Base-by-base conservation (phyloP, 495 filamentous ascomycete species). In the Pseudotulostoma volvatum region DNA sequence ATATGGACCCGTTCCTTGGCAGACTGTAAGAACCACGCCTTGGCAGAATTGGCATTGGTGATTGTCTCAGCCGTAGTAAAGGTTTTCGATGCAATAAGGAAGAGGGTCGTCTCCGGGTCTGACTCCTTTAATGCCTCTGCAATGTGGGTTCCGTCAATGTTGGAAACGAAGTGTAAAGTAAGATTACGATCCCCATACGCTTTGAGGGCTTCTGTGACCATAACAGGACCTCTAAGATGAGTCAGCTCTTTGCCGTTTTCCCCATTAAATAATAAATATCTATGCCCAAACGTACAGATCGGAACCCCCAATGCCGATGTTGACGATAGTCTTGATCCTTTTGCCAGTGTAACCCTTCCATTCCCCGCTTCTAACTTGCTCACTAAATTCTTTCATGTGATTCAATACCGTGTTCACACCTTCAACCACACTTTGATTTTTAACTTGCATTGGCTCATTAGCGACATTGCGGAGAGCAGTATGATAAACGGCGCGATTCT, bases 341-440 rank as follows among this genome's bases (percentile, higher is more conserved):
- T 96, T 95, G 53, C 92, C 90, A n/a, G 82, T 86, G 64, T 79
- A 95, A 35, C 90, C 90, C 72, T 92, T 96, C 92, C 90, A 97
- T 59, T 84, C 79, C 39, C 92, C 90, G 59, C 81, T 88, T 44
- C 90, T 68, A 20, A 97, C 81, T 64, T 92, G 80, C 59, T 94
- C 81, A 16, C 83, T 84, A 66, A 97, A 97, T 52, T 82, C 83
- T 65, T 92, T 90, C 76, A 97, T 95, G 62, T 97, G 90, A 45
- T 88, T 76, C 16, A 97, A 70, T 19, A 95, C 92, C 13, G 71
- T 67, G 56, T 94, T 85, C 53, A 94, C 86, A 31, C 75, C 88
- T 65, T 90, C 86, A 51, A 95, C 88, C 52, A 97, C 92, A 54
- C 88, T 88, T 64, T 87, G 71, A 39, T 92, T 92, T 42, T 96